Base-by-base conservation (phyloP, 2,329 filamentous ascomycete genomes). In the Raffaelea albimanens region DNA sequence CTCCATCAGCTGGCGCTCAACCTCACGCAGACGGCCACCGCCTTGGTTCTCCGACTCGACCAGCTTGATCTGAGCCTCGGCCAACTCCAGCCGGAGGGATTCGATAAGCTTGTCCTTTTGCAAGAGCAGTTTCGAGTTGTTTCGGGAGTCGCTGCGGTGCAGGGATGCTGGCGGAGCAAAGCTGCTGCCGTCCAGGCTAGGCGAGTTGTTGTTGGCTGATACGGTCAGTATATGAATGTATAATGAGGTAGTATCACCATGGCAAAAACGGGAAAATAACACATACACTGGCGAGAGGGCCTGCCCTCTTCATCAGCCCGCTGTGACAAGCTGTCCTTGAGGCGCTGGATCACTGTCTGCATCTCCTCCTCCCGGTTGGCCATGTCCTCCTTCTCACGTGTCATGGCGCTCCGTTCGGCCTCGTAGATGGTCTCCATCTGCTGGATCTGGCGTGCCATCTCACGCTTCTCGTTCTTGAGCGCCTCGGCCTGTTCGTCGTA, bases 71-170 rank as follows among this genome's bases (percentile, higher is more conserved):
- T 97, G 90, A 20, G 87, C 84, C 65, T 97, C 93, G 40, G 93
- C 91, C 43, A 98, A 76, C 63, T 98, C 93, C 22, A 97, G 77
- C 48, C 91, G 80, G 52, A 98, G 73, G 11, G 85, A 88, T 63
- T 97, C 91, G 57, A 98, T 97, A 50, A 96, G 73, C 67, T 94
- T 93, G 67, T 98, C 93, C 65, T 97, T 98, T 64, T 97, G 90
- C 57, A 94, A 75, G 44, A 97, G 77, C 45, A 95, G 73, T 64
- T 91, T 94, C 14, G 89, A 94, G 65, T 85, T 91, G 63, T 87
- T 94, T 53, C 85, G 79, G 31, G 89, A 95, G 58, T 94, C 87
- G 72, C 87, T 95, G 54, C 88, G 84, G 58, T 91, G 82, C 46
- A 95, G 67, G 4, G 87, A 88, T 16, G 85, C 85, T 2, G 88